Base-by-base conservation (phyloP, 78 protist genomes). In the Polysphondylium violaceum region DNA sequence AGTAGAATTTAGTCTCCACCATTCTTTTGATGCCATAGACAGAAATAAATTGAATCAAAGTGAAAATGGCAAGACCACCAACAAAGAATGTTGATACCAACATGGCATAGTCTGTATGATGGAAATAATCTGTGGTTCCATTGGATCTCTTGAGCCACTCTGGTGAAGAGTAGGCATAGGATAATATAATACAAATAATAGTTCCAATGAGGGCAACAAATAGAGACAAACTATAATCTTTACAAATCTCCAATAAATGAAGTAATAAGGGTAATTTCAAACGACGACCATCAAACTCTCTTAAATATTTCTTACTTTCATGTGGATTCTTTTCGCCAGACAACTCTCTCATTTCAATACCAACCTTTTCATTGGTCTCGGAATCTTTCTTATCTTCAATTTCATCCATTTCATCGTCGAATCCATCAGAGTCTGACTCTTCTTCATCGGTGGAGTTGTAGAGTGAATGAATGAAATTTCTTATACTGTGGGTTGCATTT, bases 1-100 rank as follows among this genome's bases (percentile, higher is more conserved):
- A 35, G 33, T 83, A 69, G 50, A 83, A 83, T 44, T 83, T 73
- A 44, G 91, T 83, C 21, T 69, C 73, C 8, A 83, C 9, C 91
- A 83, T 83, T 58, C 91, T 53, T 16, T 83, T 83, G 1, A 83
- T 40, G 7, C 91, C 91, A 69, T 53, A 83, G 11, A 83, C 91
- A 11, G 91, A 58, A 12, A 67, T 25, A 40, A 83, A 83, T 44
- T 83, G 91, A 16, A 83, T 60, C 19, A 58, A 74, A n/a, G 91
- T 83, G 35, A 83, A 83, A 9, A 69, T 27, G 1, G 91, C 91
- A 4, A 83, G 25, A 44, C 91, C 91, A 2, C 21, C 12, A 35
- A 72, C 19, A 51, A 83, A 83, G 16, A 83, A 83, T 1, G 55
- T 19, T 36, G 79, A 69, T 2, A 74, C 63, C 47, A 83, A 59